phyloP scores from a whole-genome alignment of 805 yeast species.

The Ogataea siamensis region DNA sequence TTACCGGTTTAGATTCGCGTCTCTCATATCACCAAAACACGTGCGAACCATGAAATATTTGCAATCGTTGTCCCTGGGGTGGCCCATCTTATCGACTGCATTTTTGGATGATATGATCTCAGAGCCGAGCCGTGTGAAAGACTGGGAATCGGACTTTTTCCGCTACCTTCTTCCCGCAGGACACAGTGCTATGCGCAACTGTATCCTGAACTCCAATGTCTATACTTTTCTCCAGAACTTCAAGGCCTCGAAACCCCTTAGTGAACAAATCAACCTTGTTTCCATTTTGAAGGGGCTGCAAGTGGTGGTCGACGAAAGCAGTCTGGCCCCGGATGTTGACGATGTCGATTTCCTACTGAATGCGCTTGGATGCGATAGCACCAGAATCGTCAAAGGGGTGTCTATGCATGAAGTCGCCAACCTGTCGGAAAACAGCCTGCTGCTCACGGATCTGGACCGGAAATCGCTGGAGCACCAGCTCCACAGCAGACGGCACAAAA shows the following conservation, averaged over 20 bases:
- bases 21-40: conserved; percentile 57
- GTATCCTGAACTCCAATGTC: conserved; percentile 46
- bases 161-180: conserved; percentile 74
- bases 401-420: conserved; percentile 2
- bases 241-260: conserved; percentile 31
- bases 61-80: conserved; percentile 74
- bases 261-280: conserved; percentile 44
- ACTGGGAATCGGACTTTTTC: conserved; percentile 41
- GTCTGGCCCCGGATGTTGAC: conserved; percentile 4
- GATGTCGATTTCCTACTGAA: conserved; percentile 14
- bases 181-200: conserved; percentile 42
- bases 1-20: conserved; percentile 50
- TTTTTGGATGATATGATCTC: conserved; percentile 53
- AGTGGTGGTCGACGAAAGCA: conserved; percentile 35
- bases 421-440: conserved; percentile 1
- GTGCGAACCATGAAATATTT: conserved; percentile 72
- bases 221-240: conserved; percentile 41
- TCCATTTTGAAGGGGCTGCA: conserved; percentile 33
- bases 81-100: conserved; percentile 73
- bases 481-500: background rate
- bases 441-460: conserved; percentile 13
- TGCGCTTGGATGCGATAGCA: conserved; percentile 14
- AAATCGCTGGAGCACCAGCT: conserved; percentile 7
- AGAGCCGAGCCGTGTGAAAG: conserved; percentile 7
- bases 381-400: conserved; percentile 8